phyloP scores from a whole-genome alignment of 768 basidiomycete species.

The Tephrocybe sp. region DNA sequence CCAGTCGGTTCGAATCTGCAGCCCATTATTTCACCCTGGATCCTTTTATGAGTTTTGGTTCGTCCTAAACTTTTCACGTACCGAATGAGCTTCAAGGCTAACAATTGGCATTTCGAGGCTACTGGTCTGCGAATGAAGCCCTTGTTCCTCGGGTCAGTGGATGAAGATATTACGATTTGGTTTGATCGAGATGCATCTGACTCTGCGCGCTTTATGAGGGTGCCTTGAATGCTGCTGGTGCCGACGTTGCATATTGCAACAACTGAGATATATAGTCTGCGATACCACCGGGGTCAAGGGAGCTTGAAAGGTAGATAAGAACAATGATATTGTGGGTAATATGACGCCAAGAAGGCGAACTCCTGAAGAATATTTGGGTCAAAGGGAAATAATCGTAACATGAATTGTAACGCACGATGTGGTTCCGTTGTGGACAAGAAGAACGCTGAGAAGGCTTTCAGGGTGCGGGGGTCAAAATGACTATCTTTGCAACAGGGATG shows the following conservation, averaged over 20 bases:
- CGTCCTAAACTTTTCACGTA: conserved; percentile 34
- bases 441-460: conserved; percentile 73
- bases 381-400: background rate
- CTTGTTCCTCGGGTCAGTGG: conserved; percentile 69
- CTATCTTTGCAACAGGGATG: background rate
- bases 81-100: conserved; percentile 85
- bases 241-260: conserved; percentile 65
- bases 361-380: conserved; percentile 39
- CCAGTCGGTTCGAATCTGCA: conserved; percentile 95
- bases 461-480: background rate
- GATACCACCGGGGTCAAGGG: conserved; percentile 46
- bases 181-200: conserved; percentile 48
- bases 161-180: conserved; percentile 77
- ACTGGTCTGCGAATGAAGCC: conserved; percentile 88
- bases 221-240: conserved; percentile 69
- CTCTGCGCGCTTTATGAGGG: conserved; percentile 63
- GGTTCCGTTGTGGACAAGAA: conserved; percentile 54
- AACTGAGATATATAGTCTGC: conserved; percentile 65
- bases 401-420: conserved; percentile 48
- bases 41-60: conserved; percentile 3
- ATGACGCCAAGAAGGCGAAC: conserved; percentile 66
- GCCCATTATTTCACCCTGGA: conserved; percentile 80
- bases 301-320: conserved; percentile 53
- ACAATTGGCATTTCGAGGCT: conserved; percentile 92
- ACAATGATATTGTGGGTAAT: conserved; percentile 70